Base-by-base conservation (phyloP, 2,329 filamentous ascomycete species). In the Botryotinia convoluta region DNA sequence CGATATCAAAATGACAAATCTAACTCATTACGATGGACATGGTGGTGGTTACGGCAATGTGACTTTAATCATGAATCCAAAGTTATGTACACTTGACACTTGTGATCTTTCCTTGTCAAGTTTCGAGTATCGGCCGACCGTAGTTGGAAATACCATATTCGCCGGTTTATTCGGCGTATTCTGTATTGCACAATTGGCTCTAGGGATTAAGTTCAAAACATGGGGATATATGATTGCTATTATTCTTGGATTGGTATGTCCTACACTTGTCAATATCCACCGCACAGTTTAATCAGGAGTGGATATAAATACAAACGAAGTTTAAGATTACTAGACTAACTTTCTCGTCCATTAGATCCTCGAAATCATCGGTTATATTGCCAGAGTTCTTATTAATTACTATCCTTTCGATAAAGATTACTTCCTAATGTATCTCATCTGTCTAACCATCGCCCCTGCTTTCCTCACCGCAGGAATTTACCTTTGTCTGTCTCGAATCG, bases 391-490 rank as follows among this genome's bases (percentile, higher is more conserved):
- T 35, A 83, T 90, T 60, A 81, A 85, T 78, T 64, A 81, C 62
- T 88, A 88, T 81, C 87, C 88, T 5, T 91, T 87, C 85, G 82
- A 87, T 80, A 78, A 83, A 22, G 75, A 82, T 71, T 84, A 85
- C 74, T 90, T 90, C 82, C 81, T 89, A 80, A 85, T 87, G 63
- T 87, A 90, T 75, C 89, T 90, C 80, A 85, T 90, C 44, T 86
- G 84, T 7, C 83, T 90, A 20, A 79, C 78, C 0, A 79, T 79
- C 35, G 78, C 78, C 10, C 79, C 78, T 3, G 78, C 89, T 44
- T 84, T 91, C 74, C 83, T 90, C 81, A 89, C 88, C 81, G 87
- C 89, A 76, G 86, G 85, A 6, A 87, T 91, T 80, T 91, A 91
- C 82, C 85, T 91, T 75, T 77, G 89, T 73, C 83, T 82, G 5